Base-by-base conservation (phyloP, 306 rosid genomes). In the Oxytropis ochrocephala region DNA sequence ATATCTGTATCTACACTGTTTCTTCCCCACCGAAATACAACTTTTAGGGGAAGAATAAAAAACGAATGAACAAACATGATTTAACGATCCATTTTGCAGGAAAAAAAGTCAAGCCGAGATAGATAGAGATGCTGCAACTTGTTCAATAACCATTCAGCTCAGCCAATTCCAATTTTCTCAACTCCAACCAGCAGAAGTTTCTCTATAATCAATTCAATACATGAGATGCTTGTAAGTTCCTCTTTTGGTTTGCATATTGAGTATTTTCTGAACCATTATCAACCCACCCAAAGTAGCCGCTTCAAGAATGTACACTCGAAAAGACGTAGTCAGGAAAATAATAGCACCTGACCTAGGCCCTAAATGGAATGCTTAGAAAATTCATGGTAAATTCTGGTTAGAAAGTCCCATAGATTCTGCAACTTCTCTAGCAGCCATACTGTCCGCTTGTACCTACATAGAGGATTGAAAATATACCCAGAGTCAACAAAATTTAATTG, bases 361-460 rank as follows among this genome's bases (percentile, higher is more conserved):
- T 13, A 41, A 35, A 73, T 12, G 39, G 60, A 67, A 78, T 79
- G 49, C 61, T 74, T 32, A 58, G 14, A 46, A 10, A 48, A 56
- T 50, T 93, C 86, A 93, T 5, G 89, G 96, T 72, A 90, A 74
- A 64, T 51, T 83, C 19, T 83, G 72, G 80, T 82, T 88, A 19
- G 86, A 7, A 70, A 90, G 96, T 78, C 98, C 97, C 98, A 93
- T 93, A 27, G 97, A 86, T 76, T 83, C 88, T 51, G 96, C 93
- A 70, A 88, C 85, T 78, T 91, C 98, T 81, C 94, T 84, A 10
- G 86, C 87, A 33, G 92, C 71, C 70, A 87, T 53, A 32, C 57
- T 73, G 69, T 93, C 97, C 12, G 93, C 96, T 82, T 93, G 98
- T 58, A 66, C 99, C 99, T 94, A 59, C 80, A 76, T 56, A 21